phyloP scores from a whole-genome alignment of 345 rosid species.

The Salix purpurea region DNA sequence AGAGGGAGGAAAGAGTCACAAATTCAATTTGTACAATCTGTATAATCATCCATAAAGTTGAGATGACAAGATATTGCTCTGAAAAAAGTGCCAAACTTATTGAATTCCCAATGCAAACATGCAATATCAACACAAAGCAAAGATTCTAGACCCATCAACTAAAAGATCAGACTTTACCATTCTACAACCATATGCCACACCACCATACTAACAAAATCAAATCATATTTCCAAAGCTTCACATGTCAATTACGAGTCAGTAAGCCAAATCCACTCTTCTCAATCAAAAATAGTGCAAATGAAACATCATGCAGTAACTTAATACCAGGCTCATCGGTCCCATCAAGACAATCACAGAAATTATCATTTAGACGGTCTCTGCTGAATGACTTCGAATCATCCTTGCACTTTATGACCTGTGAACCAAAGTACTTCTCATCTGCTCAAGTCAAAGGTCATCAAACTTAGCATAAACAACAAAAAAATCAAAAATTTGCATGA shows the following conservation, averaged over 20 bases:
- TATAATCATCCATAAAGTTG: background rate
- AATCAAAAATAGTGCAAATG: background rate
- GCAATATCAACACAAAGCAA: background rate
- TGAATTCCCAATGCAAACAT: background rate
- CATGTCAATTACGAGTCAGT: background rate
- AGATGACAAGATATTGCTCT: background rate
- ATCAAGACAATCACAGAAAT: conserved; percentile 89
- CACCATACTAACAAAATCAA: background rate
- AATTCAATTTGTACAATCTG: background rate
- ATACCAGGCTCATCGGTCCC: conserved; percentile 98
- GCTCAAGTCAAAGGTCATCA: background rate
- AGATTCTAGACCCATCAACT: background rate
- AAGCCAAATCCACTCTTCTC: background rate
- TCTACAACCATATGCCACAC: background rate
- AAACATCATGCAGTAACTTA: background rate
- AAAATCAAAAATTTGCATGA: background rate
- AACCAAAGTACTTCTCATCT: conserved; percentile 69
- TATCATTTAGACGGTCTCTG: conserved; percentile 77
- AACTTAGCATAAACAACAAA: background rate
- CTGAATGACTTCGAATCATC: conserved; percentile 73
- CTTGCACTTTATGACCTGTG: conserved; percentile 71
- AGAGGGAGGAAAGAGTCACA: background rate
- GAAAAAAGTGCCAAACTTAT: background rate
- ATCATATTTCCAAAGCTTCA: background rate
- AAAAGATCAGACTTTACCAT: background rate